phyloP scores from a whole-genome alignment of 768 basidiomycete genomes.

The Leccinum rimulosum region DNA sequence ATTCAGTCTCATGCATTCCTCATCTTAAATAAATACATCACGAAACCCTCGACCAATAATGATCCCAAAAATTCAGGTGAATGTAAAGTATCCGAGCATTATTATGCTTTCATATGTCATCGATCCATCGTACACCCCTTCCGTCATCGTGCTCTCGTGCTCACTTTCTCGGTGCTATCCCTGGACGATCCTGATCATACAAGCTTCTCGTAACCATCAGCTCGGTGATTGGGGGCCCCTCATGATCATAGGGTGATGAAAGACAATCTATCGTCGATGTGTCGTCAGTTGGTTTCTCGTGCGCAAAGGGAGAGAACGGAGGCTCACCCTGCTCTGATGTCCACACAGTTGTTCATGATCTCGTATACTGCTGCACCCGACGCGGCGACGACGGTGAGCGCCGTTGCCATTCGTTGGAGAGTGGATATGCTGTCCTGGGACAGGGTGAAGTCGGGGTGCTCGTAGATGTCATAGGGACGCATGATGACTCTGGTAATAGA shows the following conservation, averaged over 20 bases:
- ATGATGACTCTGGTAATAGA: slow-evolving; percentile 12
- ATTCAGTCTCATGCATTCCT: not conserved
- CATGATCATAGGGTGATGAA: slow-evolving; percentile 7
- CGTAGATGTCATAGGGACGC: slow-evolving; percentile 34
- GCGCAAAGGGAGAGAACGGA: not conserved
- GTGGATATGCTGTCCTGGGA: slow-evolving; percentile 24
- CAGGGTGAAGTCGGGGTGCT: slow-evolving; percentile 33
- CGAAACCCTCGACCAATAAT: not conserved
- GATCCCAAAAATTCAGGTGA: not conserved
- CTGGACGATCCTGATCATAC: not conserved
- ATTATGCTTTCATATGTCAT: not conserved
- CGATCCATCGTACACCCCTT: not conserved
- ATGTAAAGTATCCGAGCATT: not conserved
- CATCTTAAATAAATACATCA: not conserved
- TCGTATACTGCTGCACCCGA: slow-evolving; percentile 33
- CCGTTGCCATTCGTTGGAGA: slow-evolving; percentile 25
- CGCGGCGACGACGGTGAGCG: slow-evolving; percentile 31
- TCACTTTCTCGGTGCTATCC: not conserved
- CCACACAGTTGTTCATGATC: slow-evolving; percentile 15
- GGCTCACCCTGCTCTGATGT: slow-evolving; percentile 21
- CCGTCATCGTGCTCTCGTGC: not conserved
- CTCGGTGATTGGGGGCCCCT: not conserved
- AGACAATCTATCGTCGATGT: slow-evolving; percentile 9
- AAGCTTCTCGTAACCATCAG: too few species aligned
- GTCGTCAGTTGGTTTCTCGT: slow-evolving; percentile 1